These are phyloP conservation scores for Phytophthora pistaciae DNA, from an alignment of 352 stramenopile species.

Conservation along the genomic window DNA sequence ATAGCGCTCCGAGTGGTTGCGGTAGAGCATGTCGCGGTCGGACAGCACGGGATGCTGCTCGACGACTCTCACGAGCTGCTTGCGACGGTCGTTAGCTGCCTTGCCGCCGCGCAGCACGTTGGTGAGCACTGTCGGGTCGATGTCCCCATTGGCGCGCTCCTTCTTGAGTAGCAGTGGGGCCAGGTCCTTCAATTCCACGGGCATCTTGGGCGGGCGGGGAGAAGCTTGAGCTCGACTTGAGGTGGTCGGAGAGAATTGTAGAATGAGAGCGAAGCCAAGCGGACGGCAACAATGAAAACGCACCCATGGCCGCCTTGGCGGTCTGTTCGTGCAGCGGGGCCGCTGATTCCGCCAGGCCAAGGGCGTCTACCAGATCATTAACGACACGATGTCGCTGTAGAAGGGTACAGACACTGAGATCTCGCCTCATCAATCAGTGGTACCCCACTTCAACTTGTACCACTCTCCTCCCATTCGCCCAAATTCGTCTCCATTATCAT, in stretches of 20 bases:
- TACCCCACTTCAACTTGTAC: constrained; percentile 31
- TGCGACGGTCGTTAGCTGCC: constrained; percentile 48
- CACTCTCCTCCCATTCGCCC: constrained; percentile 13
- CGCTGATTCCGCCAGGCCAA: not conserved
- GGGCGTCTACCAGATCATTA: not conserved
- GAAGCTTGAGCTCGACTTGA: not conserved
- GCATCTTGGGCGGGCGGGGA: constrained; percentile 3
- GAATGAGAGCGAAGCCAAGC: not conserved
- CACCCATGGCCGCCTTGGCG: not conserved
- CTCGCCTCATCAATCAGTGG: constrained; percentile 7
- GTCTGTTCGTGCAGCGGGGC: not conserved
- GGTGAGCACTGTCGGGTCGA: constrained; percentile 46
- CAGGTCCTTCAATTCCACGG: constrained; percentile 66
- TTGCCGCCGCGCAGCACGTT: constrained; percentile 41
- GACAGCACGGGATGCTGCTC: constrained; percentile 52
- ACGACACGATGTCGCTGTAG: not conserved
- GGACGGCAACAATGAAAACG: too few relatives aligned
- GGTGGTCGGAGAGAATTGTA: not conserved
- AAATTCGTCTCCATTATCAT: constrained; percentile 1
- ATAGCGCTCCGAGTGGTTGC: constrained; percentile 51
- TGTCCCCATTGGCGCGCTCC: constrained; percentile 57
- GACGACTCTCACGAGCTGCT: constrained; percentile 48
- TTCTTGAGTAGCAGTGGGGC: constrained; percentile 68
- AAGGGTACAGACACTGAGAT: not conserved
- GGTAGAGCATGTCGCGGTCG: constrained; percentile 52